Percentiles rank a stretch among this genome's conserved stretches.
phyloP scores from a whole-genome alignment of 805 yeast genomes.

The Ogataea angusta region DNA sequence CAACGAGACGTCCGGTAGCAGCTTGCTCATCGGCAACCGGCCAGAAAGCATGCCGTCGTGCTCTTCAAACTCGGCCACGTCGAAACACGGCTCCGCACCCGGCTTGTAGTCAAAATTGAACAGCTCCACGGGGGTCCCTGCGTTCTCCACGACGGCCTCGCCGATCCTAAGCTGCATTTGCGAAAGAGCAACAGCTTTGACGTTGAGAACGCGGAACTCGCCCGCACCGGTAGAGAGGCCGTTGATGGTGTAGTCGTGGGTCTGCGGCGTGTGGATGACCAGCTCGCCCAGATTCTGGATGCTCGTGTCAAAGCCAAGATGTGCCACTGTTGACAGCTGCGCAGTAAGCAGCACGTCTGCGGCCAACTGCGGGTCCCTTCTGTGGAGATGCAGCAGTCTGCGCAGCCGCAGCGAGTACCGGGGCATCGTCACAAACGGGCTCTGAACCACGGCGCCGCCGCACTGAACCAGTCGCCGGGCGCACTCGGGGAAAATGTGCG shows the following conservation, averaged over 20 bases:
- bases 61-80: slow-evolving; percentile 12
- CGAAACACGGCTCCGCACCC: slow-evolving; percentile 15
- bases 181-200: slow-evolving; percentile 8
- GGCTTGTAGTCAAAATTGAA: slow-evolving; percentile 2
- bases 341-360: slow-evolving; percentile 12
- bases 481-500: slow-evolving; percentile 7
- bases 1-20: slow-evolving; percentile 11
- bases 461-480: slow-evolving; percentile 11
- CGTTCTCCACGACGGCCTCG: slow-evolving; percentile 2
- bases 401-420: not conserved
- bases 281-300: slow-evolving; percentile 8
- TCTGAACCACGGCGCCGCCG: slow-evolving; percentile 12
- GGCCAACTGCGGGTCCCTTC: slow-evolving; percentile 1
- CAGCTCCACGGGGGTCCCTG: slow-evolving; percentile 8
- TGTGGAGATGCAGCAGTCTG: not conserved
- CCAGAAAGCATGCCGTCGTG: slow-evolving; percentile 2
- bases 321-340: slow-evolving; percentile 6
- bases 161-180: slow-evolving; percentile 10
- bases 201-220: slow-evolving; percentile 8
- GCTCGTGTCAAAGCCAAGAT: slow-evolving; percentile 7
- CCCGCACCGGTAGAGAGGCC: slow-evolving; percentile 17
- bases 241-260: slow-evolving; percentile 1
- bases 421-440: slow-evolving; percentile 5
- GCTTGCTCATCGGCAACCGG: slow-evolving; percentile 4
- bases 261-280: not conserved